Evolutionary conservation across 2,329 filamentous ascomycete species (phyloP).

Genomic region (Drechslera avenae): DNA sequence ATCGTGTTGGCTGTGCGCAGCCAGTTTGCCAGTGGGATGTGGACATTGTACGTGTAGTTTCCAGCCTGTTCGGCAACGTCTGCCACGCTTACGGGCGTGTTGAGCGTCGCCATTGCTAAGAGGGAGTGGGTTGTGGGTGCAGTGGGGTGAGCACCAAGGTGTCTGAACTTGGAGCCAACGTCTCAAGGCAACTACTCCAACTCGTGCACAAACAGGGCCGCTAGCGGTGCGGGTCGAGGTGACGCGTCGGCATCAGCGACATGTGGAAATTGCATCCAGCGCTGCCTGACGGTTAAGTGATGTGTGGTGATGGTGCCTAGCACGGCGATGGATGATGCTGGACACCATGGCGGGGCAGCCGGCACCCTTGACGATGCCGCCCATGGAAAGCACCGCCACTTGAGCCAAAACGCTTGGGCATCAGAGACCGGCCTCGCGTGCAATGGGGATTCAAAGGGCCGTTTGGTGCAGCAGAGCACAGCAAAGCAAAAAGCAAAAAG

Average conservation of each 20-base stretch:
- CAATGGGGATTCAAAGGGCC: background rate
- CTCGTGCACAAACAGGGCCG: constrained; percentile 8
- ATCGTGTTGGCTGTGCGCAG: constrained; percentile 78
- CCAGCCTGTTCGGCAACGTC: constrained; percentile 78
- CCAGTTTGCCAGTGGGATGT: constrained; percentile 80
- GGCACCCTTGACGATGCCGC: constrained; percentile 1
- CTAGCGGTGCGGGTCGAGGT: constrained; percentile 29
- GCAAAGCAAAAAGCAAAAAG: too few species aligned
- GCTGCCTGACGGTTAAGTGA: constrained; percentile 20
- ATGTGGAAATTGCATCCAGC: constrained; percentile 14
- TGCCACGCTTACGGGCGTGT: constrained; percentile 70
- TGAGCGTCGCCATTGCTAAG: constrained; percentile 35
- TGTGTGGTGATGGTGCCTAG: constrained; percentile 4
- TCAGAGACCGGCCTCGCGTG: constrained; percentile 6
- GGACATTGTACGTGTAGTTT: constrained; percentile 79
- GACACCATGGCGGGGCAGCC: constrained; percentile 37
- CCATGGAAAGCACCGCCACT: constrained; percentile 5
- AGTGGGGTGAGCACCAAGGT: constrained; percentile 6
- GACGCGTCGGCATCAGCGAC: constrained; percentile 39
- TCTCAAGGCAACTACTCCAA: constrained; percentile 10
- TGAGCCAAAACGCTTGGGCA: constrained; percentile 17
- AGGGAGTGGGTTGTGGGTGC: constrained; percentile 8
- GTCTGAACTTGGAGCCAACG: background rate
- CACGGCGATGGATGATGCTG: constrained; percentile 31
- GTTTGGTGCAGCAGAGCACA: background rate